Base-by-base conservation (phyloP, 139 green algal genomes). In the Tetratostichococcus sp. region DNA sequence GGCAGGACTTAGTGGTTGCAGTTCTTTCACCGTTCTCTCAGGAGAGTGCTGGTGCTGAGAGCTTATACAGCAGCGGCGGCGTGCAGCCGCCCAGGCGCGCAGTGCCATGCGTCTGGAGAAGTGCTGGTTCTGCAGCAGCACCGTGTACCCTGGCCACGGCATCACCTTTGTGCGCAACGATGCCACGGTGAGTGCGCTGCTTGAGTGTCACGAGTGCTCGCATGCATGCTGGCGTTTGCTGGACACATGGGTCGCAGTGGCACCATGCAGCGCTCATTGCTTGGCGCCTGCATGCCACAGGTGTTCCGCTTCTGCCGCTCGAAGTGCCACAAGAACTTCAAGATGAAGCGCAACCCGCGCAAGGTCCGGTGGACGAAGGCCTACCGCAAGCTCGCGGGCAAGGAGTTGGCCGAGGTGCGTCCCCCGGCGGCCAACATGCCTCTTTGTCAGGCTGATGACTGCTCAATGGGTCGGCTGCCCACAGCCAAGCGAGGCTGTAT, bases 281-380 rank as follows among this genome's bases (percentile, higher is more conserved):
- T n/a, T 50, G 39, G 8, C 39, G 39, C 6, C 39, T 50, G 39
- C 39, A 50, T 6, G 39, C 39, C 78, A 69, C 84, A 94, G 88
- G 80, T 95, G 4, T 99, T 99, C 85, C 84, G 86, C 8, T 99
- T 99, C 76, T 99, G 96, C 85, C 86, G 96, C 22, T 93, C 84
- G 69, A 99, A 99, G 72, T 99, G 96, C 87, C 94, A 98, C 84
- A 97, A 96, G 69, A 99, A 98, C 88, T 99, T 99, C 85, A 99
- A 99, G 86, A 98, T 99, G 94, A 99, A 99, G 89, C 89, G 96
- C 30, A 99, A 98, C 75, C 96, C 96, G 1, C 83, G 96, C 25
- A 99, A 99, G 83, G 91, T 98, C 25, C 88, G 89, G 42, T 99
- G 95, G 95, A 99, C 95, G 16, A 99, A 98, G 82, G 95, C 94